Percentiles rank a stretch among this genome's conserved stretches.
Conservation (phyloP, 2,329 filamentous ascomycete genomes). For the Fusarium sp. region DNA sequence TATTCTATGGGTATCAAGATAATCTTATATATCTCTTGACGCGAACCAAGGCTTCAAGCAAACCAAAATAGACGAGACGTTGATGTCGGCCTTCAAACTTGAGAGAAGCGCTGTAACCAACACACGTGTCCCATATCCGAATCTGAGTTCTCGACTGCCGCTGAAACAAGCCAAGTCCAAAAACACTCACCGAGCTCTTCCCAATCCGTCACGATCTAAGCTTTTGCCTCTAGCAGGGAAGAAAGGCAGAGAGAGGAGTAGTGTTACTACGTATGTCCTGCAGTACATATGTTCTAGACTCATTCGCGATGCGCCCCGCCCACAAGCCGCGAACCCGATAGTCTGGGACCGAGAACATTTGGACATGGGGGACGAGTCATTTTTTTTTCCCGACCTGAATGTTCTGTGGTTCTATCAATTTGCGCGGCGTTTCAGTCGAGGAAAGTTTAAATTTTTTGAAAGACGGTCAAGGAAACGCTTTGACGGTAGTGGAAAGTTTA, state of each 20-base stretch:
- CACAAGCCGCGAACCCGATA: not conserved
- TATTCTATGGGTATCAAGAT: not conserved
- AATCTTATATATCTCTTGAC: conserved; percentile 18
- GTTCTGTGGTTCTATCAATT: not conserved
- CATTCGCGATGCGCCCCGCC: not conserved
- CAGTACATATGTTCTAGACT: not conserved
- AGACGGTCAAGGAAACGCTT: not conserved
- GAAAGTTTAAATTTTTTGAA: not conserved
- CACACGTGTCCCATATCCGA: not conserved
- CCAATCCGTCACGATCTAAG: not conserved
- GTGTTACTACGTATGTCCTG: not conserved
- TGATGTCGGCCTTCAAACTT: conserved; percentile 10
- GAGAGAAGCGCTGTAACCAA: not conserved
- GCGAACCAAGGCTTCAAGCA: not conserved
- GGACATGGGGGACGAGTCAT: not conserved
- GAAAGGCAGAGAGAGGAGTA: not conserved
- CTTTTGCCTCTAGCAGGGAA: conserved; percentile 1
- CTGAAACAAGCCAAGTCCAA: not conserved
- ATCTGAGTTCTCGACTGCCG: not conserved
- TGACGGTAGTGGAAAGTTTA: not conserved
- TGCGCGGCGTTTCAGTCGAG: not conserved
- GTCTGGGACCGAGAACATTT: not conserved
- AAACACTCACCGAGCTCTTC: not conserved
- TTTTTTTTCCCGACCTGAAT: not conserved
- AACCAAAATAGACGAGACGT: conserved; percentile 28